These are phyloP conservation scores for Plantago elongata DNA, from an alignment of 257 asterid species.

Conservation along the genomic window DNA sequence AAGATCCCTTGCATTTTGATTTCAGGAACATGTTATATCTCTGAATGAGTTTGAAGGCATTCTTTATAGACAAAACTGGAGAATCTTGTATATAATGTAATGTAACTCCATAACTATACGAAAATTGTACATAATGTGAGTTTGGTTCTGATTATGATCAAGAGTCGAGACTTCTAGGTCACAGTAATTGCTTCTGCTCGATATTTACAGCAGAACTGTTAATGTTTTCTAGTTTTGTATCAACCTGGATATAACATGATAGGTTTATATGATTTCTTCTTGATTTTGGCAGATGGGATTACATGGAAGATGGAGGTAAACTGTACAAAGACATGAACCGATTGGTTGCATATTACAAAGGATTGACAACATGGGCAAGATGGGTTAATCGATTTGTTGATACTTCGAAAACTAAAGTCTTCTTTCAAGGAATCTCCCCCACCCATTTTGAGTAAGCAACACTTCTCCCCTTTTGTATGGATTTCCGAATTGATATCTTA, in stretches of 20 bases:
- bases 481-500: not conserved
- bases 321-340: slow-evolving; percentile 81
- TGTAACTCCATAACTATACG: no score
- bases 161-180: no score
- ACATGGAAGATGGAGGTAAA: slow-evolving; percentile 57
- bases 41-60: not conserved
- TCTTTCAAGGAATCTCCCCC: slow-evolving; percentile 90
- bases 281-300: slow-evolving; percentile 65
- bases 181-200: no score
- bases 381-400: slow-evolving; percentile 69
- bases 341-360: slow-evolving; percentile 72
- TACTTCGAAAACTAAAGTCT: slow-evolving; percentile 77
- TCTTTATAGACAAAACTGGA: no score
- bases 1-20: slow-evolving; percentile 13
- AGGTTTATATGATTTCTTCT: not conserved
- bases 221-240: not conserved
- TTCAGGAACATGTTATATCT: not conserved
- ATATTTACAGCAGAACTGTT: no score
- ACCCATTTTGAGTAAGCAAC: slow-evolving; percentile 66
- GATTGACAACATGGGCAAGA: slow-evolving; percentile 85
- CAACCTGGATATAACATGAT: not conserved
- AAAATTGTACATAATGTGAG: not conserved
- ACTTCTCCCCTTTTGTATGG: not conserved
- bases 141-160: not conserved
- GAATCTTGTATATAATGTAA: no score